Conservation (phyloP, 106 monocot species). For the Dendrobium officinale region DNA sequence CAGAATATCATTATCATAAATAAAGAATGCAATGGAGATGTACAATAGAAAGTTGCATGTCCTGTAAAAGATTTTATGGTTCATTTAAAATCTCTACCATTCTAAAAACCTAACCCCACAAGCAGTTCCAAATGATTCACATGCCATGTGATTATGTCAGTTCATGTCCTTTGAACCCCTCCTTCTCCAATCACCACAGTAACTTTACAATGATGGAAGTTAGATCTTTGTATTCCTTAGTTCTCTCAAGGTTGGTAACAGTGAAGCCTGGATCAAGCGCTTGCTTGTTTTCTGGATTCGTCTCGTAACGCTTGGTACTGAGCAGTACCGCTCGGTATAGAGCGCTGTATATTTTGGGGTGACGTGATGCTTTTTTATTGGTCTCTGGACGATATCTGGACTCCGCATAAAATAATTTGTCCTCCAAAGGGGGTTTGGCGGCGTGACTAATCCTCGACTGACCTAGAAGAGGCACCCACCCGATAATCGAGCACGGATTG, state of each 20-base stretch:
- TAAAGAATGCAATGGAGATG: conserved; percentile 3
- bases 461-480: too few species aligned
- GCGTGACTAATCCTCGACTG: too few species aligned
- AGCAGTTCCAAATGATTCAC: background rate
- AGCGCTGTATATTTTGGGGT: too few species aligned
- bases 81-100: background rate
- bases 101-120: background rate
- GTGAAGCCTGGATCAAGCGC: background rate
- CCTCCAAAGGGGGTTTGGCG: too few species aligned
- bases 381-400: too few species aligned
- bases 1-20: background rate
- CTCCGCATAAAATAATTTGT: too few species aligned
- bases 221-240: background rate
- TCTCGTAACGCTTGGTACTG: too few species aligned
- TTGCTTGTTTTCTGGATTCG: too few species aligned
- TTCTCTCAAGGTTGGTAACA: background rate
- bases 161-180: background rate
- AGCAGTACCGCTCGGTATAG: too few species aligned
- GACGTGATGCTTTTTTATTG: too few species aligned
- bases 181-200: background rate
- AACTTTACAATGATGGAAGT: background rate
- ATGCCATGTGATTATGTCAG: background rate
- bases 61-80: background rate
- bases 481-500: too few species aligned
- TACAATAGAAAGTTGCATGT: background rate